Evolutionary conservation across 192 early-diverging fungal genomes (phyloP), one percentile per base, ranked within the genome.

Genomic region (Gaertneriomyces sp.): DNA sequence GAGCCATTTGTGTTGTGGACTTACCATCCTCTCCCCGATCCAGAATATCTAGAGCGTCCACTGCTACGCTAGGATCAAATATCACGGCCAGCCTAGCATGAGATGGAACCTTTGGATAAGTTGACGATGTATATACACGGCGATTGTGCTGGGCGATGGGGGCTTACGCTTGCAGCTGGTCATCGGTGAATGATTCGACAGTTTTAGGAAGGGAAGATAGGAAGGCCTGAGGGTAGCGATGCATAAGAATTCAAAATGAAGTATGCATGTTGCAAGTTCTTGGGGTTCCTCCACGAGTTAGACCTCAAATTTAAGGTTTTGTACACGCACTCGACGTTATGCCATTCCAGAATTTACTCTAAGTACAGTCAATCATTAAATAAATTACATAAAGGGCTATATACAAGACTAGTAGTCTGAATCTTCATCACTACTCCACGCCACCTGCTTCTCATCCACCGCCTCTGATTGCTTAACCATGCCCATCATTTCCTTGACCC

Each of bases 401-500:
- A 33, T 33, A 33, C 25, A 33, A 33, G 25, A 33, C 25, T 33
- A 33, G 25, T 33, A 33, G 25, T 33, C 25, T 1, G 25, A 33
- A 33, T 33, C 25, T 33, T 33, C 25, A 2, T 33, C 25, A 33
- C 25, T 33, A 33, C 40, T 14, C 20, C 58, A 9, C n/a, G 17
- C 33, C 54, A 16, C 45, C 64, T 75, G 66, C 53, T 66, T 50
- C 44, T 43, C 60, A 14, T 45, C 55, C 38, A 69, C 68, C 42
- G 40, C 9, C 52, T 59, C 62, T 58, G 53, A 64, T 54, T 40
- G 53, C 51, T 51, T 52, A 11, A 39, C 41, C 54, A 66, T 67
- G 54, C 58, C 45, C 20, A 55, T 53, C 45, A 50, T 70, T 66
- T 67, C 53, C 65, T 81, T 79, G 45, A 73, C 66, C 11, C 65